These are phyloP conservation scores for Zymoseptoria ardabiliae DNA, from an alignment of 2,329 filamentous ascomycete species.

Conservation along the genomic window DNA sequence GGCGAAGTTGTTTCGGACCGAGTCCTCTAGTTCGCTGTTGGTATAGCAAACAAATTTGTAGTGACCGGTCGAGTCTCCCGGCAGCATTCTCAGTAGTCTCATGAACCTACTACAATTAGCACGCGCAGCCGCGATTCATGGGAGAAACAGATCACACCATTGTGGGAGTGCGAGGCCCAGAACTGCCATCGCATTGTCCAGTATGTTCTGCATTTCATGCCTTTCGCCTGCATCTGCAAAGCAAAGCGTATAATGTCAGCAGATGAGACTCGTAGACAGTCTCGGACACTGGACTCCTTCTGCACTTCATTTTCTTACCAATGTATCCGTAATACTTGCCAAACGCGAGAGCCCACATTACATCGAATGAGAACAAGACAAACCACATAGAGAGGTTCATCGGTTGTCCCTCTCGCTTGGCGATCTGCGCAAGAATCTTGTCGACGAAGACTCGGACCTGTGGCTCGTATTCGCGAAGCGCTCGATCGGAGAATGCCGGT, in stretches of 20 bases:
- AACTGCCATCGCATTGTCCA: slow-evolving; percentile 27
- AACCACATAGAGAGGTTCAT: slow-evolving; percentile 36
- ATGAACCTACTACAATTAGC: slow-evolving; percentile 1
- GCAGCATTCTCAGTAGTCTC: neutral
- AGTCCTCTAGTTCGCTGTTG: slow-evolving; percentile 2
- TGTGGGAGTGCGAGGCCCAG: slow-evolving; percentile 2
- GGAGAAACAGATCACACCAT: neutral
- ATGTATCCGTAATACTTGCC: slow-evolving; percentile 19
- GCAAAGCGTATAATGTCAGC: no score
- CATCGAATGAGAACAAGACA: slow-evolving; percentile 37
- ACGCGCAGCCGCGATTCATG: neutral
- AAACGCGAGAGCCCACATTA: slow-evolving; percentile 34
- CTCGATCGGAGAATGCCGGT: slow-evolving; percentile 34
- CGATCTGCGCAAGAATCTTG: slow-evolving; percentile 27
- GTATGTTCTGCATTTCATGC: slow-evolving; percentile 29
- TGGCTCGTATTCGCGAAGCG: slow-evolving; percentile 35
- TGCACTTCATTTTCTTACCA: no score
- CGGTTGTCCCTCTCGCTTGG: slow-evolving; percentile 17
- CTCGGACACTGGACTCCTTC: no score
- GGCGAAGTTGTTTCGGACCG: slow-evolving; percentile 5
- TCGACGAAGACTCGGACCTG: slow-evolving; percentile 29
- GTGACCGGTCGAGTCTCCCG: slow-evolving; percentile 1
- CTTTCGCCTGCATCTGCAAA: slow-evolving; percentile 15
- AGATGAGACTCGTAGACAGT: no score
- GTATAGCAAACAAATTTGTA: slow-evolving; percentile 1